These are phyloP conservation scores for Yarrowia alimentaria DNA, from an alignment of 805 yeast species.

Conservation along the genomic window DNA sequence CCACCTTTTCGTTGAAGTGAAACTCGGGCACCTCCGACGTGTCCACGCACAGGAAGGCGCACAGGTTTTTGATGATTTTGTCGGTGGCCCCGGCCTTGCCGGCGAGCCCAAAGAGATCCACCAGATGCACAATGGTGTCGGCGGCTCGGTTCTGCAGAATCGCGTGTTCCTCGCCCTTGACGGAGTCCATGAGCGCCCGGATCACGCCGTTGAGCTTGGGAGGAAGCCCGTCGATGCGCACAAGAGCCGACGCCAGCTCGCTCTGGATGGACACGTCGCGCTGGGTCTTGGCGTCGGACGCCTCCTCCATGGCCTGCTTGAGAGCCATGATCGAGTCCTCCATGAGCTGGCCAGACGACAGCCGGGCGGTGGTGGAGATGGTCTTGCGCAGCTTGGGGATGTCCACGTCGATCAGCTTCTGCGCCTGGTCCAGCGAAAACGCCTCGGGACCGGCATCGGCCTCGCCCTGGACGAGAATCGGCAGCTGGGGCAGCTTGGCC, in stretches of 20 bases:
- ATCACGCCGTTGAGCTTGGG: slow-evolving; percentile 84
- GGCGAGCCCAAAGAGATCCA: slow-evolving; percentile 53
- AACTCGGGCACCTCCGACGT: slow-evolving; percentile 95
- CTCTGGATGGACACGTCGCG: slow-evolving; percentile 61
- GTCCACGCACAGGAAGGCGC: slow-evolving; percentile 93
- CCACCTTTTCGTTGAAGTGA: slow-evolving; percentile 55
- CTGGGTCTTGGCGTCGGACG: slow-evolving; percentile 49
- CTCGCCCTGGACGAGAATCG: slow-evolving; percentile 92
- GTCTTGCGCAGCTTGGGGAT: slow-evolving; percentile 63
- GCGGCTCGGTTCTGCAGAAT: slow-evolving; percentile 73
- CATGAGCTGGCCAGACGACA: slow-evolving; percentile 66
- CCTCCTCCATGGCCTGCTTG: slow-evolving; percentile 62
- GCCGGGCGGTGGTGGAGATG: slow-evolving; percentile 66
- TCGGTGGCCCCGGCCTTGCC: slow-evolving; percentile 76
- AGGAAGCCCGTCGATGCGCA: slow-evolving; percentile 62
- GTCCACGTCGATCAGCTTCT: slow-evolving; percentile 60
- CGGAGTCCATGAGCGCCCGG: slow-evolving; percentile 86
- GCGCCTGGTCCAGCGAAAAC: slow-evolving; percentile 75
- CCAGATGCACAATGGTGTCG: slow-evolving; percentile 60
- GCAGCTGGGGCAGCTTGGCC: slow-evolving; percentile 72
- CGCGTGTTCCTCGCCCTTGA: slow-evolving; percentile 68
- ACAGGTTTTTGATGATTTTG: slow-evolving; percentile 83
- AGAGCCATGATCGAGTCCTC: slow-evolving; percentile 78
- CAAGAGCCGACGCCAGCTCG: slow-evolving; percentile 70
- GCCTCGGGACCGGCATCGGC: slow-evolving; percentile 92